Conservation (phyloP, 176 grass and related monocot species). For the Lolium multiflorum region DNA sequence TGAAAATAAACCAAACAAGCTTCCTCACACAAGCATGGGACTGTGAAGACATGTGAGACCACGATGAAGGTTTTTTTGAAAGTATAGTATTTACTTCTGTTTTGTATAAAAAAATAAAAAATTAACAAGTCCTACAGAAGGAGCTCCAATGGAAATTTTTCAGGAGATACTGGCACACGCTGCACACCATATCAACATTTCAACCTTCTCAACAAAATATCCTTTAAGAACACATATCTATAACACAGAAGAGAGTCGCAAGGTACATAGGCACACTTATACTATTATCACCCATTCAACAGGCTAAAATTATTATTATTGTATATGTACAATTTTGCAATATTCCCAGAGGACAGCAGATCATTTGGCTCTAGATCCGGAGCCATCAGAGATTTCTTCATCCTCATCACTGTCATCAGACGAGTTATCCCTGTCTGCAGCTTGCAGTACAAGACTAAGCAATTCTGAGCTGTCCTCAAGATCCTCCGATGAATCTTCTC, state of each 20-base stretch:
- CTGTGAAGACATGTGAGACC: background rate
- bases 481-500: constrained; percentile 49
- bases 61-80: background rate
- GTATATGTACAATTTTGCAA: constrained; percentile 47
- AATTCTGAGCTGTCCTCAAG: constrained; percentile 47
- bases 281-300: constrained; percentile 29
- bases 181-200: background rate
- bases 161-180: background rate
- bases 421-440: constrained; percentile 50
- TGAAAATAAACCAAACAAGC: constrained; percentile 11
- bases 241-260: constrained; percentile 29
- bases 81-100: background rate
- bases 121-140: background rate
- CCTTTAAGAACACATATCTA: constrained; percentile 2
- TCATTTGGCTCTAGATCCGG: constrained; percentile 55
- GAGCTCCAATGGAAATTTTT: constrained; percentile 6
- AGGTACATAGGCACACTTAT: constrained; percentile 9
- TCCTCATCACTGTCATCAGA: constrained; percentile 65
- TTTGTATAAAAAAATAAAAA: background rate
- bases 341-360: background rate
- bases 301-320: constrained; percentile 27
- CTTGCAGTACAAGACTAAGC: constrained; percentile 57
- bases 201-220: constrained; percentile 3
- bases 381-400: constrained; percentile 64
- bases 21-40: background rate